Conservation (phyloP, 805 yeast genomes). For the Jamesozyma rosinii region DNA sequence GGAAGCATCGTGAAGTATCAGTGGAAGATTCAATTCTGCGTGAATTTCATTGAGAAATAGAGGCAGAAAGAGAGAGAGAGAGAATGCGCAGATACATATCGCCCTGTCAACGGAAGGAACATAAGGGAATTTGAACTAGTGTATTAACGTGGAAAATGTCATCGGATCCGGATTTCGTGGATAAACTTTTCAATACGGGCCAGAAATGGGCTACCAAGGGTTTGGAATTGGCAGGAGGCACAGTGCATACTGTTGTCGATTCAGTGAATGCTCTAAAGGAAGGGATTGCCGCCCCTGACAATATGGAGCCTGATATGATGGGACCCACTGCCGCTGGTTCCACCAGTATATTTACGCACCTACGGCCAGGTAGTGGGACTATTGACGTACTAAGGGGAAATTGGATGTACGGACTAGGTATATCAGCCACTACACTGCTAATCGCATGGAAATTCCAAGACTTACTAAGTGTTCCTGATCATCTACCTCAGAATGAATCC, state of each 20-base stretch:
- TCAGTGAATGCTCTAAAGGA: slow-evolving; percentile 5
- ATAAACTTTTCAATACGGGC: slow-evolving; percentile 18
- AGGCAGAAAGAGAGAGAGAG: too few species aligned
- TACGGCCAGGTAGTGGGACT: slow-evolving; percentile 1
- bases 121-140: too few species aligned
- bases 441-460: slow-evolving; percentile 10
- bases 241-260: slow-evolving; percentile 7
- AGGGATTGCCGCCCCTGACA: background rate
- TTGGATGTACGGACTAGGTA: slow-evolving; percentile 13
- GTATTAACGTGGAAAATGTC: background rate
- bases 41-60: too few species aligned
- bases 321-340: background rate
- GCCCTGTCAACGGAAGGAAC: too few species aligned
- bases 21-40: too few species aligned
- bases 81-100: too few species aligned
- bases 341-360: background rate
- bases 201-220: slow-evolving; percentile 10
- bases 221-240: slow-evolving; percentile 5
- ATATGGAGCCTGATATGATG: background rate
- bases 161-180: slow-evolving; percentile 18
- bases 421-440: slow-evolving; percentile 12
- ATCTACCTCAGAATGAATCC: slow-evolving; percentile 11
- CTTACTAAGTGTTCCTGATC: slow-evolving; percentile 10
- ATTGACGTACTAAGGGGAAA: slow-evolving; percentile 1
- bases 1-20: too few species aligned